Conservation (phyloP, 2,329 filamentous ascomycete genomes). For the Xylaria sp. region DNA sequence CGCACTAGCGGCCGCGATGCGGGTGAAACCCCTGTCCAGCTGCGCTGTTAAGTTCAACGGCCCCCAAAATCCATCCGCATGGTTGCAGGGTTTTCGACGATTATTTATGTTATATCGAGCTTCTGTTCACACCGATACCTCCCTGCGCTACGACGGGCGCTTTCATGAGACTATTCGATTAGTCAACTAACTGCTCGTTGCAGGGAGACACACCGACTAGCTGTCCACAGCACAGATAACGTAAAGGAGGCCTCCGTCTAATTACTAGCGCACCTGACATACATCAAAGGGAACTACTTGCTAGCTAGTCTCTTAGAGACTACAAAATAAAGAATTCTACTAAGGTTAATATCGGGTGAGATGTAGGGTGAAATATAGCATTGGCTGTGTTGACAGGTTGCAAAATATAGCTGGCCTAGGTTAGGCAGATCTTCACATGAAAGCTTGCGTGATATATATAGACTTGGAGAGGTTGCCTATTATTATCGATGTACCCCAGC, state of each 20-base stretch:
- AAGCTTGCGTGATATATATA: not conserved
- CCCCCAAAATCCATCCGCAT: conserved; percentile 20
- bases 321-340: not conserved
- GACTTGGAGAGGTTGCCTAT: not conserved
- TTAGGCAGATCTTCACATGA: conserved; percentile 1
- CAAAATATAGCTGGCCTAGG: not conserved
- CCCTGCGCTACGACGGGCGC: not conserved
- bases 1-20: too few species aligned
- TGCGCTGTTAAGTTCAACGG: conserved; percentile 8
- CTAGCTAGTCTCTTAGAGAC: not conserved
- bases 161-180: not conserved
- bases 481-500: not conserved
- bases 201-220: not conserved
- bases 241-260: conserved; percentile 28
- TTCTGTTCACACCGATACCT: not conserved
- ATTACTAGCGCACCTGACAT: conserved; percentile 21
- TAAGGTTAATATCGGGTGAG: not conserved
- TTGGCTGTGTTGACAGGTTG: not conserved
- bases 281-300: conserved; percentile 7
- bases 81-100: conserved; percentile 13
- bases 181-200: not conserved
- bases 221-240: not conserved
- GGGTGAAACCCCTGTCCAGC: conserved; percentile 22
- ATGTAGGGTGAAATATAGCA: not conserved
- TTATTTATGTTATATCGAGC: not conserved